Evolutionary conservation across 371 early-diverging fungal genomes (phyloP).

Genomic region (Mortierella sp.): DNA sequence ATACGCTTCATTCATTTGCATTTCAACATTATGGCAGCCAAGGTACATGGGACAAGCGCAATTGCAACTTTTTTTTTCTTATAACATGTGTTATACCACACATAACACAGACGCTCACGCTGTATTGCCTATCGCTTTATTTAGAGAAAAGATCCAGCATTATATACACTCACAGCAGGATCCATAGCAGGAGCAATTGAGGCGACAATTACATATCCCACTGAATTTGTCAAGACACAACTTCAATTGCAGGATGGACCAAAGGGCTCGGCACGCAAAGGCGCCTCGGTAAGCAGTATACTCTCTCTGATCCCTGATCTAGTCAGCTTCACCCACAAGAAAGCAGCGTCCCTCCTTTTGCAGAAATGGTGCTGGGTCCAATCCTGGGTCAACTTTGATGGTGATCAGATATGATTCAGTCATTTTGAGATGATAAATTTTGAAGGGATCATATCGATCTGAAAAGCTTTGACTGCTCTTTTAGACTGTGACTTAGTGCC

Average conservation of each 20-base stretch:
- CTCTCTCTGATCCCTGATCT: neutral
- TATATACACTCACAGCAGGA: conserved; percentile 81
- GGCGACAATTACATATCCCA: conserved; percentile 90
- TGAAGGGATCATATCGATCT: neutral
- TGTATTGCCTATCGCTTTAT: neutral
- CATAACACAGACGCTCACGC: neutral
- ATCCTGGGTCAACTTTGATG: neutral
- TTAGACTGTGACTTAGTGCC: neutral
- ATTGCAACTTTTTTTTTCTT: neutral
- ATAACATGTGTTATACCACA: neutral
- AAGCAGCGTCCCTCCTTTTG: neutral
- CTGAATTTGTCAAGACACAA: conserved; percentile 95
- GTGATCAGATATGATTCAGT: conserved; percentile 5
- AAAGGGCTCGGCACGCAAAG: conserved; percentile 27
- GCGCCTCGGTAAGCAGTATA: conserved; percentile 31
- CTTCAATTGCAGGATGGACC: conserved; percentile 72
- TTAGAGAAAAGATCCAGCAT: conserved; percentile 27
- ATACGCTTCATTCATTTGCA: neutral
- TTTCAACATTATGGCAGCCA: conserved; percentile 2
- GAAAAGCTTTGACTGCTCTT: conserved; percentile 3
- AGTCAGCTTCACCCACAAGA: neutral
- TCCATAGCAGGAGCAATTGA: conserved; percentile 91
- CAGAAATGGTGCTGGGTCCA: neutral
- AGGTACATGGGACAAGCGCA: neutral
- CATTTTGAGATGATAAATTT: neutral